Base-by-base conservation (phyloP, 2,329 filamentous ascomycete species). In the Exophiala sp. region DNA sequence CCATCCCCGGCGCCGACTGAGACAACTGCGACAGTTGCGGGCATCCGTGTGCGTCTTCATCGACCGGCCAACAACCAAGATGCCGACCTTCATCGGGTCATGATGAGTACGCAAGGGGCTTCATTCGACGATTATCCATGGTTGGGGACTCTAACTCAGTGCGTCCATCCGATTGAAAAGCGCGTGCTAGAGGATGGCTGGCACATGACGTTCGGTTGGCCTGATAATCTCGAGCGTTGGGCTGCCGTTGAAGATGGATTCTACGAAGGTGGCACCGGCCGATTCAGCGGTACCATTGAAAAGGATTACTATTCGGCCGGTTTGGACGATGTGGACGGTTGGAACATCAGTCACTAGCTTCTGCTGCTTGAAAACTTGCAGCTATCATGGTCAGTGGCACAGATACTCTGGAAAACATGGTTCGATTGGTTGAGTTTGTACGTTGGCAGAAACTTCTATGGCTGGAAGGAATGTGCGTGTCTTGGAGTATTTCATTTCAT, bases 161-260 rank as follows among this genome's bases (percentile, higher is more conserved):
- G 51, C 35, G 53, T 65, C 13, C 53, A 58, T 24, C 51, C 55
- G 4, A 58, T 62, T 9, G 64, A 66, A 30, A 55, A 60, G 43
- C 56, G 58, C 16, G 48, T 62, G 8, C 50, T 65, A n/a, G 56
- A 60, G 45, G 46, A 49, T 21, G 60, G 53, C 3, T 65, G 61
- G 50, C 50, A 55, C 1, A 58, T 65, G 60, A 52, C 24, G 10
- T 58, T 62, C 30, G 63, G 63, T 3, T 63, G 61, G 62, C 50
- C 46, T 3, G 47, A 61, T 23, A 50, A 54, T 29, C 29, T 55
- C 39, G 53, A 43, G 11, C 46, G 58, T 6, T 60, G 51, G 57
- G 60, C 56, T 18, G 54, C 56, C 1, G 49, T 56, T 22, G 59
- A 64, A 43, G 64, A 65, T 55, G 62, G 62, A 5, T 60, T 60